Evolutionary conservation across 106 monocot genomes (phyloP), one percentile per base, ranked within the genome.

Genomic region (Dendrobium officinale): DNA sequence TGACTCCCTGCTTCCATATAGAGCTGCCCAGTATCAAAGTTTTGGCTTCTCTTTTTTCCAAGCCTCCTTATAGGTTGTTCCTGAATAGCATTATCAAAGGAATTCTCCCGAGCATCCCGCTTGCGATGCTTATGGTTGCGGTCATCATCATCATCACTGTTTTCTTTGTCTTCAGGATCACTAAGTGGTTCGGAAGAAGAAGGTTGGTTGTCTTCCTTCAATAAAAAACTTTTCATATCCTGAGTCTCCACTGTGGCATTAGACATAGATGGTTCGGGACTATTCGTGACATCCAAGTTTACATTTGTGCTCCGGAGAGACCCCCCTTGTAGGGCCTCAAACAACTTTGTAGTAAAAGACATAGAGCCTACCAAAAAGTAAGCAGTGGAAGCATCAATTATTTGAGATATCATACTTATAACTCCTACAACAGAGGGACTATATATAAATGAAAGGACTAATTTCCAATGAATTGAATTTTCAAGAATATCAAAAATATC

Each of bases 51-150:
- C 67, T 85, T 95, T 77, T 85, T 91, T 43, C 75, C 76, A 55
- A 82, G 78, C 20, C 55, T 82, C 64, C 85, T 85, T 41, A 82
- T 20, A 83, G 82, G 40, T 70, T 77, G 89, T 47, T 83, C 92
- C 18, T 82, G 79, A 75, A 24, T 55, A 86, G 76, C 79, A 75
- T 87, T 82, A n/a, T 88, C 84, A 75, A 79, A 79, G 13, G 83
- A 81, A 18, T 79, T 77, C 48, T 84, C 77, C 19, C 83, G 83
- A 78, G 86, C 82, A 73, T 95, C 98, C 80, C 98, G 81, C 73
- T 82, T 91, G 15, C 95, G 92, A 83, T 99, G 98, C 75, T 99
- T 99, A 83, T 99, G 98, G 77, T 99, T 99, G 33, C 98, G 98
- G 70, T 99, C 98, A 83, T 93, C 94, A 72, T 91, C 91, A 81